These are phyloP conservation scores for Solanum pimpinellifolium DNA, from an alignment of 257 asterid species.

Conservation along the genomic window DNA sequence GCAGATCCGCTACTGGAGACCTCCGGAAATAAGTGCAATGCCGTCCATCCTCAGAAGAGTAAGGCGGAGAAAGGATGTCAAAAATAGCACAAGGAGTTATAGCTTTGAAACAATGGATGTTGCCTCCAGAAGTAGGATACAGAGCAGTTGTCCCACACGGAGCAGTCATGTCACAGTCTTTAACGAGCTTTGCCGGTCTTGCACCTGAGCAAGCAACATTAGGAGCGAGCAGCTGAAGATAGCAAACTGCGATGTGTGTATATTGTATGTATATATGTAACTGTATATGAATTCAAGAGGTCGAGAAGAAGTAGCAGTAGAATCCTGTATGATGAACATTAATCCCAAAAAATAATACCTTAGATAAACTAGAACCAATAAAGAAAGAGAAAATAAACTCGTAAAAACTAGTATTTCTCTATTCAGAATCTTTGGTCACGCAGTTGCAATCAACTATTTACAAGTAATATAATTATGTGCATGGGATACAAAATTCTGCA, in stretches of 20 bases:
- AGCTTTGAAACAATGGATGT: slow-evolving; percentile 91
- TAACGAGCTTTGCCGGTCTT: slow-evolving; percentile 66
- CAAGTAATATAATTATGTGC: background rate
- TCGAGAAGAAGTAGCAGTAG: background rate
- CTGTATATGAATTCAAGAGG: background rate
- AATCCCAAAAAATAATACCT: background rate
- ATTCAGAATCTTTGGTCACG: background rate
- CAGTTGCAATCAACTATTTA: background rate
- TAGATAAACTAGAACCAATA: background rate
- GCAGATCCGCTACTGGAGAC: slow-evolving; percentile 54
- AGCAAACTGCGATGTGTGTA: background rate
- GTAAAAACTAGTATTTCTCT: background rate
- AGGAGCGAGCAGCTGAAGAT: background rate
- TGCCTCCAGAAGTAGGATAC: slow-evolving; percentile 82
- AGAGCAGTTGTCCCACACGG: slow-evolving; percentile 85
- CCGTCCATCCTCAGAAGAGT: slow-evolving; percentile 81
- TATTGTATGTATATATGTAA: background rate
- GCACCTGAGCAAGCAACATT: slow-evolving; percentile 33
- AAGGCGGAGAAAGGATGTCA: slow-evolving; percentile 96
- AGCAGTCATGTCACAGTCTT: slow-evolving; percentile 73
- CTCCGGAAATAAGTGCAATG: slow-evolving; percentile 84
- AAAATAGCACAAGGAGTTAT: slow-evolving; percentile 88
- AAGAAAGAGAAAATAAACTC: background rate
- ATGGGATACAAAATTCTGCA: background rate
- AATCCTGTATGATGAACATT: background rate